Percentiles rank a stretch among this genome's conserved stretches.
These are phyloP conservation scores for Septoria linicola DNA, from an alignment of 2,329 filamentous ascomycete genomes.

Conservation along the genomic window DNA sequence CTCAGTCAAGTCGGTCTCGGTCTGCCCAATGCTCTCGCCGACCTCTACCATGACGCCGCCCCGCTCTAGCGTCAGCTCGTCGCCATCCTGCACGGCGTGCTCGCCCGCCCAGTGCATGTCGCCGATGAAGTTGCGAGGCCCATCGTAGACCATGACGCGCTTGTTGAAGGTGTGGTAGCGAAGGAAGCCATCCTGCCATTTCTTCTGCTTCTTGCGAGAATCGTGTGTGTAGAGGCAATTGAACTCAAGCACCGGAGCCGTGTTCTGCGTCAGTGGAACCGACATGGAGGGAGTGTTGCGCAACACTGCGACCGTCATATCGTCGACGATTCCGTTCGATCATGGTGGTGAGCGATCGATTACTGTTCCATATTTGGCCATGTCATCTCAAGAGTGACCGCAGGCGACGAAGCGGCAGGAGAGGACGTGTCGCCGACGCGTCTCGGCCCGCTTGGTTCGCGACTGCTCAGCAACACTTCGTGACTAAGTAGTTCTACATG, in stretches of 20 bases:
- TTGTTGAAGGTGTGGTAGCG: conserved; percentile 90
- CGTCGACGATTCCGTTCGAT: neutral
- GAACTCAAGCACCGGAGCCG: conserved; percentile 76
- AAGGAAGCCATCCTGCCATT: conserved; percentile 89
- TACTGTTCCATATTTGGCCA: no score
- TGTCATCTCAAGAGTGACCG: no score
- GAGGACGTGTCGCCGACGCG: no score
- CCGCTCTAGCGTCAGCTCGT: conserved; percentile 76
- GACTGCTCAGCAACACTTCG: no score
- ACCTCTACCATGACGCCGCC: conserved; percentile 78
- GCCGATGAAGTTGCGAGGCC: conserved; percentile 74
- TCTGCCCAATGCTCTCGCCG: conserved; percentile 68
- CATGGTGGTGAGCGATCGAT: neutral
- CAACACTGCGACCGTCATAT: conserved; percentile 37
- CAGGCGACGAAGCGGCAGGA: no score
- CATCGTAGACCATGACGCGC: conserved; percentile 86
- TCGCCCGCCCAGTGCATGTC: conserved; percentile 77
- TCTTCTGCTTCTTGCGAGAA: conserved; percentile 79
- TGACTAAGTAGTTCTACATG: no score
- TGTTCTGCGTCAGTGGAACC: conserved; percentile 58
- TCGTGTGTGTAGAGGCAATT: conserved; percentile 86
- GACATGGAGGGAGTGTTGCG: conserved; percentile 40
- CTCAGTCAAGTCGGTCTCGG: conserved; percentile 74
- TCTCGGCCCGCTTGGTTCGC: no score
- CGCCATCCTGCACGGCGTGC: conserved; percentile 71